These are phyloP conservation scores for Cochlearia excelsa DNA, from an alignment of 345 rosid genomes.

Conservation along the genomic window DNA sequence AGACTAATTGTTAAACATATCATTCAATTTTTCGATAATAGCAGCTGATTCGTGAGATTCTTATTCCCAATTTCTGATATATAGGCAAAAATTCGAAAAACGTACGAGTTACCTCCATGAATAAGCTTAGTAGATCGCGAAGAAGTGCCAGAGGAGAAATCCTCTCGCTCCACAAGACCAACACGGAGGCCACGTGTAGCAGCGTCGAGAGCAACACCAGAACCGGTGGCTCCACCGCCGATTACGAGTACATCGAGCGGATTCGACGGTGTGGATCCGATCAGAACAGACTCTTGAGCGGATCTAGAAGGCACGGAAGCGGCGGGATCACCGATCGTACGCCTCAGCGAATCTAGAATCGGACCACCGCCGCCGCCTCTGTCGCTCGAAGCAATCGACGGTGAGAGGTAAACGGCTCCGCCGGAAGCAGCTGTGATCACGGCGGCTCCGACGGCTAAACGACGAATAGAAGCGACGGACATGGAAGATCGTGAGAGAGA, in stretches of 20 bases:
- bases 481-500: slow-evolving; percentile 20
- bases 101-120: too few species aligned
- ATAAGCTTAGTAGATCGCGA: too few species aligned
- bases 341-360: slow-evolving; percentile 41
- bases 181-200: too few species aligned
- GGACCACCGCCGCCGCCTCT: slow-evolving; percentile 38
- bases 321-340: slow-evolving; percentile 44
- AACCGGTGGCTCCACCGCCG: slow-evolving; percentile 74
- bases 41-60: too few species aligned
- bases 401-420: slow-evolving; percentile 30
- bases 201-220: too few species aligned
- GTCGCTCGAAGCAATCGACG: slow-evolving; percentile 47
- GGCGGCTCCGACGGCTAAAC: slow-evolving; percentile 45
- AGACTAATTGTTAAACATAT: too few species aligned
- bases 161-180: too few species aligned
- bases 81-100: too few species aligned
- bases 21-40: too few species aligned
- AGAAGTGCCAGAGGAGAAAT: too few species aligned
- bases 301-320: slow-evolving; percentile 59
- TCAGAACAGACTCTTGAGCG: slow-evolving; percentile 54
- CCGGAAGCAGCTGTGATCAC: slow-evolving; percentile 40
- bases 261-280: slow-evolving; percentile 44
- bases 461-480: slow-evolving; percentile 53
- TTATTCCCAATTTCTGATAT: too few species aligned
- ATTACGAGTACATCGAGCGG: slow-evolving; percentile 79